phyloP scores from a whole-genome alignment of 2,329 filamentous ascomycete species.

The Aspergillus hortae region DNA sequence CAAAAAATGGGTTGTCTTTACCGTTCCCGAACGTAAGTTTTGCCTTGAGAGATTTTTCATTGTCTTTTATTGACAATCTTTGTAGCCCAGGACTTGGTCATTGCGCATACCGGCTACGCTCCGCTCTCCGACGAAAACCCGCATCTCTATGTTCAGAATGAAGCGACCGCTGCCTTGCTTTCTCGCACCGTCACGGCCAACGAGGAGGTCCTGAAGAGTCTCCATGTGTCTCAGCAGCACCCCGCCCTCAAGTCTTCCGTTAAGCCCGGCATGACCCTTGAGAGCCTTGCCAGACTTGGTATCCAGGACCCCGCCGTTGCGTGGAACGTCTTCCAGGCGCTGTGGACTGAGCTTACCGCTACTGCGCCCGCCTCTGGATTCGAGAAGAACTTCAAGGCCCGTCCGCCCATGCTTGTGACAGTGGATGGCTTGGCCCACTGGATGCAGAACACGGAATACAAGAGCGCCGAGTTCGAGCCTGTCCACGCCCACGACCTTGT shows the following conservation, averaged over 20 bases:
- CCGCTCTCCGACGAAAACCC: constrained; percentile 57
- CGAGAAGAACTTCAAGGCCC: constrained; percentile 43
- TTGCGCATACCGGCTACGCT: constrained; percentile 75
- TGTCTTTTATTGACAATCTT: constrained; percentile 11
- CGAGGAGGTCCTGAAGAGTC: constrained; percentile 55
- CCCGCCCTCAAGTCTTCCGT: constrained; percentile 59
- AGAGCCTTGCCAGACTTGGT: constrained; percentile 64
- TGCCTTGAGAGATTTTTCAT: neutral
- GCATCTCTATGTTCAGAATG: constrained; percentile 69
- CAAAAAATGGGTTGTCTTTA: constrained; percentile 84
- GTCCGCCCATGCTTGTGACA: constrained; percentile 67
- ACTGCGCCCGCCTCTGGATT: constrained; percentile 43
- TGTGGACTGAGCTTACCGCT: constrained; percentile 73
- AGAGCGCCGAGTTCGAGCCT: constrained; percentile 63
- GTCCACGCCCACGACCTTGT: constrained; percentile 85
- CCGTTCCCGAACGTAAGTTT: constrained; percentile 77
- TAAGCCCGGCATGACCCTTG: constrained; percentile 58
- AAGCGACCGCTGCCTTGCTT: constrained; percentile 72
- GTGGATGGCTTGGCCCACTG: constrained; percentile 78
- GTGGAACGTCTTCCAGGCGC: constrained; percentile 74
- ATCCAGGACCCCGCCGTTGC: constrained; percentile 72
- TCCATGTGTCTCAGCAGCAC: constrained; percentile 52
- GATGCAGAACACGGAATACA: constrained; percentile 76
- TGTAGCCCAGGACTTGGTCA: constrained; percentile 74
- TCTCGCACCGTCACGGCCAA: constrained; percentile 71